Evolutionary conservation across 192 early-diverging fungal genomes (phyloP).

Genomic region (Coemansia sp.): DNA sequence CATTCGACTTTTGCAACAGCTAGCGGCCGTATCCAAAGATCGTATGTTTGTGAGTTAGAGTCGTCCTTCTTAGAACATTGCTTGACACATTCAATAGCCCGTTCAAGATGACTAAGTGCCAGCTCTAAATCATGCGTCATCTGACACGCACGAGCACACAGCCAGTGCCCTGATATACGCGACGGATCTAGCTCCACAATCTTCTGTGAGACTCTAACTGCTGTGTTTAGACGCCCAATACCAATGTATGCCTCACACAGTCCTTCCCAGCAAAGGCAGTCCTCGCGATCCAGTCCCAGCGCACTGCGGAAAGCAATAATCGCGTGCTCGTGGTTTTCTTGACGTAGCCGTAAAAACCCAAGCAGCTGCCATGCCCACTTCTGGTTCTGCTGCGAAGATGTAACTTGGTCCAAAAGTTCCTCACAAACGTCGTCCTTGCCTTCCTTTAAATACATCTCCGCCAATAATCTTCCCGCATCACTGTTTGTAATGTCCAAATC

Average conservation of each 20-base stretch:
- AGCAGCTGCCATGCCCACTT: slow-evolving; percentile 81
- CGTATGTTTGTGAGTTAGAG: background rate
- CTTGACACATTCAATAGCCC: slow-evolving; percentile 10
- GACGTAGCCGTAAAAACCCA: slow-evolving; percentile 68
- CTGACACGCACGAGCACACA: slow-evolving; percentile 27
- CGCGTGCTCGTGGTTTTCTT: slow-evolving; percentile 56
- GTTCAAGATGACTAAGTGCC: slow-evolving; percentile 20
- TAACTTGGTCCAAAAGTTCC: slow-evolving; percentile 21
- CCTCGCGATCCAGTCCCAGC: slow-evolving; percentile 68
- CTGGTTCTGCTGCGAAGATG: slow-evolving; percentile 44
- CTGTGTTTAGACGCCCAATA: slow-evolving; percentile 58
- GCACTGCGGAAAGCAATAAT: slow-evolving; percentile 78
- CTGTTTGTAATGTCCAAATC: slow-evolving; percentile 65
- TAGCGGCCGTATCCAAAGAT: slow-evolving; percentile 25
- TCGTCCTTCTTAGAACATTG: background rate
- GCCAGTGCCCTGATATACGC: slow-evolving; percentile 41
- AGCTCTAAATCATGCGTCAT: slow-evolving; percentile 14
- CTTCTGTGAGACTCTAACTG: slow-evolving; percentile 64
- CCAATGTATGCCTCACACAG: slow-evolving; percentile 73
- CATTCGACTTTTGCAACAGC: slow-evolving; percentile 27
- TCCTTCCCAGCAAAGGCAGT: slow-evolving; percentile 74
- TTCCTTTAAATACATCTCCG: slow-evolving; percentile 61
- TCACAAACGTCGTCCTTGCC: slow-evolving; percentile 47
- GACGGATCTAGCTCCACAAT: slow-evolving; percentile 66
- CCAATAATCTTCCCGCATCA: slow-evolving; percentile 66